phyloP scores from a whole-genome alignment of 139 green algal species.

The Auxenochlorella pyrenoidosa region DNA sequence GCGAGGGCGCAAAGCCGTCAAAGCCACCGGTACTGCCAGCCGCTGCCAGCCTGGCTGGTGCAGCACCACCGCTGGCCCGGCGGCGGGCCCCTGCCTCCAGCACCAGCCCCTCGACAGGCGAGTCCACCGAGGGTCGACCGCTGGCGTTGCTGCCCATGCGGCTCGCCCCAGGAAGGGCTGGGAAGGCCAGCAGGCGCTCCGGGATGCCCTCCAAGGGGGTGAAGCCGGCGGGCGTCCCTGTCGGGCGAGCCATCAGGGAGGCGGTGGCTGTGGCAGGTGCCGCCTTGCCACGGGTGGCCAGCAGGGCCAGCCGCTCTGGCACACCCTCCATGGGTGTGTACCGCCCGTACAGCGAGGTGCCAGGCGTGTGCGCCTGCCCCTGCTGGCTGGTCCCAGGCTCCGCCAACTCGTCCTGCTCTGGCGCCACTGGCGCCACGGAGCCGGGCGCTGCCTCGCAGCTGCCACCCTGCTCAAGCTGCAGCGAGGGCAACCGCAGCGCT shows the following conservation, averaged over 20 bases:
- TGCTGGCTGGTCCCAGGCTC: slow-evolving; percentile 6
- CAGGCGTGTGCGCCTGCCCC: slow-evolving; percentile 17
- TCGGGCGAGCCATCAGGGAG: neutral
- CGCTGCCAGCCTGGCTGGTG: too few relatives aligned
- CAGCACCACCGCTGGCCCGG: neutral
- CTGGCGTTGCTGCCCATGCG: slow-evolving; percentile 11
- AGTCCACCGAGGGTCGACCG: slow-evolving; percentile 1
- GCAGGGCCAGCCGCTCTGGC: slow-evolving; percentile 31
- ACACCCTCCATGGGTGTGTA: slow-evolving; percentile 48
- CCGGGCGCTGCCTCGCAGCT: neutral
- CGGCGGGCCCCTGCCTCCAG: neutral
- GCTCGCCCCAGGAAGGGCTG: neutral
- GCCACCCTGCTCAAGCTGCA: neutral
- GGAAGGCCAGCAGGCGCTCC: slow-evolving; percentile 7
- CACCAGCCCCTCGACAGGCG: slow-evolving; percentile 43
- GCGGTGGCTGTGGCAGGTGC: neutral
- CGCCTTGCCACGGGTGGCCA: neutral
- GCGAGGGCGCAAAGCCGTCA: slow-evolving; percentile 26
- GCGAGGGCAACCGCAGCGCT: neutral
- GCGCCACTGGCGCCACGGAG: neutral
- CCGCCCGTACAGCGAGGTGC: slow-evolving; percentile 9
- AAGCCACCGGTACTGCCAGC: neutral
- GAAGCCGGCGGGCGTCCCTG: slow-evolving; percentile 13
- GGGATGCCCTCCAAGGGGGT: slow-evolving; percentile 41
- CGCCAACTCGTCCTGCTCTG: neutral